These are phyloP conservation scores for Novymonas esmeraldas DNA, from an alignment of 208 protist genomes.

Conservation along the genomic window DNA sequence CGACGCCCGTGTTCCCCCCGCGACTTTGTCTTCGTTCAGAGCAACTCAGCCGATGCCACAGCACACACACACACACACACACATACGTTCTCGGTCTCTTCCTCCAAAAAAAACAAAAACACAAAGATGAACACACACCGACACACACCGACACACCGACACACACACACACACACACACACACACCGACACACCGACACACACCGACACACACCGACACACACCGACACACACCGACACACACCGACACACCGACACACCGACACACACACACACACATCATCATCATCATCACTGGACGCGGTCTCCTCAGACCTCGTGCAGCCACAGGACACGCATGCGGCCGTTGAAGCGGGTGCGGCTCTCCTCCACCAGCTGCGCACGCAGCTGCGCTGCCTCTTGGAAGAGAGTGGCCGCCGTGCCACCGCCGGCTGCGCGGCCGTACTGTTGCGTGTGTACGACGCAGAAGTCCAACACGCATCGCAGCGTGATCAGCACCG, in stretches of 20 bases:
- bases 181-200: background rate
- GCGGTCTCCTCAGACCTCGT: conserved; percentile 53
- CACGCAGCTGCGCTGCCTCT: conserved; percentile 57
- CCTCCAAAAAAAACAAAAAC: too few relatives aligned
- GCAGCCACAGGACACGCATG: conserved; percentile 86
- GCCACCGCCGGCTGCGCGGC: conserved; percentile 33
- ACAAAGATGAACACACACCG: too few relatives aligned
- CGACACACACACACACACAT: background rate
- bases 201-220: background rate
- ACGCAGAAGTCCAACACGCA: conserved; percentile 76
- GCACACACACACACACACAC: background rate
- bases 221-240: background rate
- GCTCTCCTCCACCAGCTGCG: conserved; percentile 75
- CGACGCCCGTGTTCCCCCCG: too few relatives aligned
- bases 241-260: background rate
- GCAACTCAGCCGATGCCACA: background rate
- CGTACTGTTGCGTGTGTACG: conserved; percentile 56
- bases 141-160: background rate
- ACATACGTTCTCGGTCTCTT: too few relatives aligned
- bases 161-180: background rate
- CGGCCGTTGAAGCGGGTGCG: conserved; percentile 73
- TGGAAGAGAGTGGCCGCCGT: conserved; percentile 58
- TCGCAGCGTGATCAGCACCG: conserved; percentile 68
- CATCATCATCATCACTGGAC: background rate
- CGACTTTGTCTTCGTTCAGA: too few relatives aligned